phyloP scores from a whole-genome alignment of 1,284 basidiomycete species.

The Puccinia horiana region DNA sequence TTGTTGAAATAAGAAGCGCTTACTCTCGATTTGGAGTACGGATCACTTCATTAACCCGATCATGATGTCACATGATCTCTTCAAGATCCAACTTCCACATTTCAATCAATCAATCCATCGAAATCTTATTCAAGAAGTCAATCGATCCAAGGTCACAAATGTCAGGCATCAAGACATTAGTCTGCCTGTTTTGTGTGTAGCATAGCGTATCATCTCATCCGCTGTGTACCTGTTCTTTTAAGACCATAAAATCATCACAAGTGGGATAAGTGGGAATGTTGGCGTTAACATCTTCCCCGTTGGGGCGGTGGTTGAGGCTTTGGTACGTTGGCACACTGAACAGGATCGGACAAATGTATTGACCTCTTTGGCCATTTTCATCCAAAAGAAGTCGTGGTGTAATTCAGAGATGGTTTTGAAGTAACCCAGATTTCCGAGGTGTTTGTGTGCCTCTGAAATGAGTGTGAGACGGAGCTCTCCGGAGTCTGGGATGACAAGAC shows the following conservation, averaged over 20 bases:
- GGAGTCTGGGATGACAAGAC: background rate
- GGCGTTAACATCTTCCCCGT: slow-evolving; percentile 41
- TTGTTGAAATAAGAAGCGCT: too few species aligned
- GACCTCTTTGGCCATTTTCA: slow-evolving; percentile 56
- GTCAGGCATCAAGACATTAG: too few species aligned
- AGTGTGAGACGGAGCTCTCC: background rate
- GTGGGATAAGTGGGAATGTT: background rate
- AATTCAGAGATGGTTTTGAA: background rate
- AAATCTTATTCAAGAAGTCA: too few species aligned
- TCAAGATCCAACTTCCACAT: too few species aligned
- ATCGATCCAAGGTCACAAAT: too few species aligned
- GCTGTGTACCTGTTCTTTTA: too few species aligned
- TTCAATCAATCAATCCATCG: too few species aligned
- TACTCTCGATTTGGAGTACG: too few species aligned
- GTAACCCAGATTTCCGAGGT: background rate
- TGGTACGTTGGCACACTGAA: slow-evolving; percentile 47
- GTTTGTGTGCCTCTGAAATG: background rate
- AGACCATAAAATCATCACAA: too few species aligned
- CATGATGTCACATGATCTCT: too few species aligned
- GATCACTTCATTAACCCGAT: too few species aligned
- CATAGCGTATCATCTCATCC: background rate
- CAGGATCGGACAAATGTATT: slow-evolving; percentile 25
- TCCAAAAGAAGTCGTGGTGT: slow-evolving; percentile 60
- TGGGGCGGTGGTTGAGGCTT: slow-evolving; percentile 33
- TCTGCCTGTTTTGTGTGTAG: too few species aligned